These are phyloP conservation scores for Gracilaria gracilis DNA, from an alignment of 23 red algal species.

Conservation along the genomic window DNA sequence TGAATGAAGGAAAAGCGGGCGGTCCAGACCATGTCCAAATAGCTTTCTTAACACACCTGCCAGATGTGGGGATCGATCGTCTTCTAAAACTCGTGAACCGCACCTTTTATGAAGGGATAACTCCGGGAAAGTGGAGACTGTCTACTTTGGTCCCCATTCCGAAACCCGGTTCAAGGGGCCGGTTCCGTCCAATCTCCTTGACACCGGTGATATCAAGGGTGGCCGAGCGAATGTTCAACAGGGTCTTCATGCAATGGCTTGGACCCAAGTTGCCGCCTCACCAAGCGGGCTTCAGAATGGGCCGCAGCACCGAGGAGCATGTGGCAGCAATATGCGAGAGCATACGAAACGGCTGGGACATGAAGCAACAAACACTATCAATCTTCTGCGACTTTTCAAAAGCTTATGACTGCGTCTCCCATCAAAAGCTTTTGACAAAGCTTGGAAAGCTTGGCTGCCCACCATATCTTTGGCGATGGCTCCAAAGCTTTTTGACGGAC, in stretches of 20 bases:
- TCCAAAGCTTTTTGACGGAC: background rate
- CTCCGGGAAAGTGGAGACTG: background rate
- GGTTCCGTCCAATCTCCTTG: background rate
- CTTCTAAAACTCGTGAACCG: background rate
- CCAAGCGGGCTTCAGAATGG: slow-evolving; percentile 10
- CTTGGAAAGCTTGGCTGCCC: background rate
- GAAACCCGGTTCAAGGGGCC: background rate
- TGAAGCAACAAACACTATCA: background rate
- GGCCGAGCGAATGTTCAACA: slow-evolving; percentile 9
- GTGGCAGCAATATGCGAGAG: background rate
- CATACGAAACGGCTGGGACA: background rate
- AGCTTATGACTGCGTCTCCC: background rate
- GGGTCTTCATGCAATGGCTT: background rate
- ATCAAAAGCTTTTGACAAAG: background rate
- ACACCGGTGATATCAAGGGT: background rate
- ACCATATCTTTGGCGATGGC: slow-evolving; percentile 1
- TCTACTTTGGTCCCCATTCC: background rate
- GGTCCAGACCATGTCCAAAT: background rate
- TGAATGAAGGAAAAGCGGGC: background rate
- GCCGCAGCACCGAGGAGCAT: background rate
- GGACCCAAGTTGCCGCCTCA: background rate
- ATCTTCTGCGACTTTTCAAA: slow-evolving; percentile 26
- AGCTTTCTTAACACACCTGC: background rate
- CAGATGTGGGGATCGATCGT: background rate
- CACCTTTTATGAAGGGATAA: background rate